These are phyloP conservation scores for Populus nigra DNA, from an alignment of 345 rosid genomes.

Conservation along the genomic window DNA sequence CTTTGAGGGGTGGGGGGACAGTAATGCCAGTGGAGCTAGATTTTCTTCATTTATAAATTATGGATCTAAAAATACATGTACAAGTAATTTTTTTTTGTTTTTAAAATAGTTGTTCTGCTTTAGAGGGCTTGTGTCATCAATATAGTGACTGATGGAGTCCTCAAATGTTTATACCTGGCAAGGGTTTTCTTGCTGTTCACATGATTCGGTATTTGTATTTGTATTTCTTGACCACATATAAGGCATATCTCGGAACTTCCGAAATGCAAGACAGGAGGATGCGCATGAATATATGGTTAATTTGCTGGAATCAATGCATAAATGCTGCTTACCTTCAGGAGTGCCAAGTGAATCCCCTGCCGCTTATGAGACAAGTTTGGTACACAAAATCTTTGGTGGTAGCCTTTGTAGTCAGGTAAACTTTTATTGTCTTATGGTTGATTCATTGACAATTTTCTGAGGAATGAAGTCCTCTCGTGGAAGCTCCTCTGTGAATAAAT, in stretches of 20 bases:
- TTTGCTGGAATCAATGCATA: slow-evolving; percentile 95
- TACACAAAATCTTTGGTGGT: slow-evolving; percentile 95
- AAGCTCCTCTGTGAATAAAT: neutral
- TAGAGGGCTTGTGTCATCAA: neutral
- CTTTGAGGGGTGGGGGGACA: too few species aligned
- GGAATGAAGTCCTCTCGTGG: neutral
- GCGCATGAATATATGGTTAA: slow-evolving; percentile 98
- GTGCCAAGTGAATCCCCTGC: slow-evolving; percentile 81
- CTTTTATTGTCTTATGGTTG: neutral
- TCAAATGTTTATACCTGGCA: neutral
- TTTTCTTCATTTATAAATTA: neutral
- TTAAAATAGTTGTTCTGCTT: neutral
- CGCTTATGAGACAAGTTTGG: slow-evolving; percentile 92
- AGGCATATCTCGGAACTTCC: slow-evolving; percentile 90
- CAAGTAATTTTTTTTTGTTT: neutral
- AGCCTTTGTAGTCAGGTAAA: slow-evolving; percentile 85
- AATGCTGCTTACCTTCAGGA: slow-evolving; percentile 92
- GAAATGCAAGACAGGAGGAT: slow-evolving; percentile 84
- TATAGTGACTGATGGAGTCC: neutral
- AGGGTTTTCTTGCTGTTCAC: neutral
- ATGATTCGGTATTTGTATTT: slow-evolving; percentile 24
- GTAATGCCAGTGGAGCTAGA: too few species aligned
- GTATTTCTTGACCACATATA: slow-evolving; percentile 41
- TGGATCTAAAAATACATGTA: neutral
- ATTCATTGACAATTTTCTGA: neutral